A percentile compares a stretch with the other conserved stretches of the same genome.
Conservation (phyloP, 371 early-diverging fungal genomes). For the Catenaria anguillulae region DNA sequence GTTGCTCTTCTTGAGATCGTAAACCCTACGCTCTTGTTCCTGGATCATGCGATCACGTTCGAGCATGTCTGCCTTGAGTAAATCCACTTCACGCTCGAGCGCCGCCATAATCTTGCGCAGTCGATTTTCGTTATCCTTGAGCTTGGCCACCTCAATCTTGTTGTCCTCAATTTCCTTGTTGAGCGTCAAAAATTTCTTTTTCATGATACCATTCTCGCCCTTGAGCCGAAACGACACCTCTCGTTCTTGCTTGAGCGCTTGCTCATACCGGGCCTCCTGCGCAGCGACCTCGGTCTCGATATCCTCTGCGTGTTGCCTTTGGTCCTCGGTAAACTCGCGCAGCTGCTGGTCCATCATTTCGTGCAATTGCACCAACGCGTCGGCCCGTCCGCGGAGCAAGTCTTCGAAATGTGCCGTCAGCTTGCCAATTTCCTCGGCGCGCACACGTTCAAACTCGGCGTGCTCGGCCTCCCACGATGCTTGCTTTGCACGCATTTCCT, state of each 20-base stretch:
- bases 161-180: slow-evolving; percentile 37
- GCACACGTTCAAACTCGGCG: not conserved
- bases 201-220: slow-evolving; percentile 43
- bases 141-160: slow-evolving; percentile 33
- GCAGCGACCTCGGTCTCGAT: slow-evolving; percentile 30
- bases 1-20: slow-evolving; percentile 34
- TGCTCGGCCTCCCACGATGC: slow-evolving; percentile 29
- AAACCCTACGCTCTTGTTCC: slow-evolving; percentile 37
- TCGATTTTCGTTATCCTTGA: slow-evolving; percentile 34
- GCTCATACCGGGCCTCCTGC: slow-evolving; percentile 24
- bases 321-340: slow-evolving; percentile 28
- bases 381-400: slow-evolving; percentile 22
- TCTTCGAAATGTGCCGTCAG: slow-evolving; percentile 15
- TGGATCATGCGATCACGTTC: slow-evolving; percentile 36
- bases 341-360: slow-evolving; percentile 25
- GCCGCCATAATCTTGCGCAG: slow-evolving; percentile 27
- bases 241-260: slow-evolving; percentile 26
- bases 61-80: slow-evolving; percentile 26
- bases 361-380: slow-evolving; percentile 26
- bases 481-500: slow-evolving; percentile 24
- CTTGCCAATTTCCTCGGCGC: not conserved
- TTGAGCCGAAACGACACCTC: slow-evolving; percentile 35
- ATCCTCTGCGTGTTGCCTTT: slow-evolving; percentile 34
- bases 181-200: slow-evolving; percentile 39
- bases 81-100: slow-evolving; percentile 32